phyloP scores from a whole-genome alignment of 2,329 filamentous ascomycete species.

The Ascochyta fabae region DNA sequence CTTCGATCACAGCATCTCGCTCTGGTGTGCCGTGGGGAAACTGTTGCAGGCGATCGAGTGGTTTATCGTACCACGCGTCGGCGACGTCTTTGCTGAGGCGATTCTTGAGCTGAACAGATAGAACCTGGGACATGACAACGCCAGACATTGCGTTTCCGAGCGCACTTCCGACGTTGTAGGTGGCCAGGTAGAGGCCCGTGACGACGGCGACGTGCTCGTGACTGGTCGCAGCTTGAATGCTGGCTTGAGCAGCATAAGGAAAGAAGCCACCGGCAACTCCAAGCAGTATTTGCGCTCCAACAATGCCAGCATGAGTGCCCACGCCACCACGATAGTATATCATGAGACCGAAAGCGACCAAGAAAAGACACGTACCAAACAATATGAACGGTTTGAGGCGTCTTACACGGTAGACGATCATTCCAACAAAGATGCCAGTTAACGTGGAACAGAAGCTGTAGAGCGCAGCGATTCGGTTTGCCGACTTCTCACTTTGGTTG shows the following conservation, averaged over 20 bases:
- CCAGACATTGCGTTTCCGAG: slow-evolving; percentile 67
- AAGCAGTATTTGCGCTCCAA: slow-evolving; percentile 67
- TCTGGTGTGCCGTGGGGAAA: slow-evolving; percentile 55
- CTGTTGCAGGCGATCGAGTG: slow-evolving; percentile 45
- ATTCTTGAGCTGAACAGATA: slow-evolving; percentile 53
- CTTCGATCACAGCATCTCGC: slow-evolving; percentile 52
- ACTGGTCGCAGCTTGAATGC: slow-evolving; percentile 58
- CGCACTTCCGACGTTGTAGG: slow-evolving; percentile 68
- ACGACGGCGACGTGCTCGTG: slow-evolving; percentile 68
- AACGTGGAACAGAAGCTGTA: slow-evolving; percentile 66
- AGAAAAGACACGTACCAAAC: slow-evolving; percentile 64
- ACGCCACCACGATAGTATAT: slow-evolving; percentile 66
- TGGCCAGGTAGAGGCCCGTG: slow-evolving; percentile 67
- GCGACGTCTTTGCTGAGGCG: slow-evolving; percentile 40
- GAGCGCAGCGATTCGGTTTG: slow-evolving; percentile 65
- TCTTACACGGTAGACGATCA: slow-evolving; percentile 62
- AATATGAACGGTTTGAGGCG: slow-evolving; percentile 68
- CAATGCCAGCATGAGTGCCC: slow-evolving; percentile 61
- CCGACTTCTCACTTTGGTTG: slow-evolving; percentile 62
- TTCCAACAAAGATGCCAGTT: slow-evolving; percentile 62
- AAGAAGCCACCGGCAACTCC: slow-evolving; percentile 70
- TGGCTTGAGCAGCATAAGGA: slow-evolving; percentile 58
- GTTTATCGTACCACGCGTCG: slow-evolving; percentile 49
- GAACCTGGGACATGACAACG: slow-evolving; percentile 65
- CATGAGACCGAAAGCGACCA: slow-evolving; percentile 68